A percentile compares a stretch with the other conserved stretches of the same genome.
These are phyloP conservation scores for Aspergillus hiratsukae DNA, from an alignment of 2,329 filamentous ascomycete genomes.

Conservation along the genomic window DNA sequence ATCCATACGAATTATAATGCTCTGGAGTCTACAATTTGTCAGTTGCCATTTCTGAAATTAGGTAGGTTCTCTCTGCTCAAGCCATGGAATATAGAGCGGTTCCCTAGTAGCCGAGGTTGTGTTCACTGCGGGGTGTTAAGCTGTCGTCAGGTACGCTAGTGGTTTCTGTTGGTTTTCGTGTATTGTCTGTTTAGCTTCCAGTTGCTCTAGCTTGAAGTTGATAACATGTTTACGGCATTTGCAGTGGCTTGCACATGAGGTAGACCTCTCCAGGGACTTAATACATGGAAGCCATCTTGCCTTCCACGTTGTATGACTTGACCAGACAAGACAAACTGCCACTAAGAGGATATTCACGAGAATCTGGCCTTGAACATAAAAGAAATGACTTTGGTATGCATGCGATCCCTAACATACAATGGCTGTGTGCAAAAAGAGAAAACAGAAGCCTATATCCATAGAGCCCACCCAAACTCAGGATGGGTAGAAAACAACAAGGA, in stretches of 20 bases:
- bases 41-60: background rate
- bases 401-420: constrained; percentile 36
- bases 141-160: constrained; percentile 4
- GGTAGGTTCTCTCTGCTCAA: background rate
- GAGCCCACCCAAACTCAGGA: constrained; percentile 30
- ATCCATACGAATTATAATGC: background rate
- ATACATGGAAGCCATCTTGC: background rate
- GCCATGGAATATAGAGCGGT: background rate
- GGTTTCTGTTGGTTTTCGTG: background rate
- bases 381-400: constrained; percentile 29
- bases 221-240: background rate
- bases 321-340: background rate
- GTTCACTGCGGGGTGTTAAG: background rate
- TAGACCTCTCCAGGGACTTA: background rate
- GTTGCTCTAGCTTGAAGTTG: no score
- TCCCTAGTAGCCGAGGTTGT: background rate
- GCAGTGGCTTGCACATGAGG: background rate
- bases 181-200: no score
- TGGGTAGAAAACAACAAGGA: constrained; percentile 25
- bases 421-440: constrained; percentile 28
- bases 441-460: constrained; percentile 38
- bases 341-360: background rate
- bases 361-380: constrained; percentile 17
- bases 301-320: background rate
- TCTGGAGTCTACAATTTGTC: background rate